Conservation (phyloP, 306 rosid genomes). For the Ormosia emarginata region DNA sequence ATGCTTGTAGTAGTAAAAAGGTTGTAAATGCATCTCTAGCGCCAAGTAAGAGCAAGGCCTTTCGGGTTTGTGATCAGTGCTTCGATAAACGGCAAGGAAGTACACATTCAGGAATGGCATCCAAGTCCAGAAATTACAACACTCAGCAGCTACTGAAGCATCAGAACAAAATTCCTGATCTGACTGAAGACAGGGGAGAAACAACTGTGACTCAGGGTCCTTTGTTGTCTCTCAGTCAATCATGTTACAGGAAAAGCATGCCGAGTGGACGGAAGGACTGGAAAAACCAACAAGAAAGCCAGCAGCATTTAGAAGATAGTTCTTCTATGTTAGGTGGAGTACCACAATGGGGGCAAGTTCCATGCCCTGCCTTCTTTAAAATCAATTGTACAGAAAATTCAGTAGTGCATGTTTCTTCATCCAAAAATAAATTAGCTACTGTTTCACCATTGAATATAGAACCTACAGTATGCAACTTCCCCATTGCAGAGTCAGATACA, state of each 20-base stretch:
- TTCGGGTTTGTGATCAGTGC: conserved; percentile 79
- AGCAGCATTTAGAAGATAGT: conserved; percentile 29
- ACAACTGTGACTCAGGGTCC: conserved; percentile 48
- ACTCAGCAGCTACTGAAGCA: conserved; percentile 27
- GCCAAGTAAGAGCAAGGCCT: conserved; percentile 60
- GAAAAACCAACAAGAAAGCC: conserved; percentile 45
- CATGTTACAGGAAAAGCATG: conserved; percentile 49
- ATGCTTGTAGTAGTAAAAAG: conserved; percentile 58
- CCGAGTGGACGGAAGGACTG: conserved; percentile 49
- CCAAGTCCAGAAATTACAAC: conserved; percentile 27
- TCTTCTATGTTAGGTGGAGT: conserved; percentile 37
- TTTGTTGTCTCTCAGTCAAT: conserved; percentile 39
- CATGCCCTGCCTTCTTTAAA: conserved; percentile 49
- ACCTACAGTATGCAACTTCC: conserved; percentile 18
- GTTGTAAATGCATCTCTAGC: conserved; percentile 68
- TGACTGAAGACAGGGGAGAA: conserved; percentile 51
- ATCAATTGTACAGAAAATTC: conserved; percentile 37
- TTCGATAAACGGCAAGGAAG: conserved; percentile 45
- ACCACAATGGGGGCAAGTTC: conserved; percentile 80
- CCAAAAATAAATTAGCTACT: conserved; percentile 27
- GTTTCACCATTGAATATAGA: conserved; percentile 22
- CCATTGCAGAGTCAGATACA: conserved; percentile 28
- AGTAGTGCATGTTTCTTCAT: conserved; percentile 28
- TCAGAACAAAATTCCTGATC: conserved; percentile 33
- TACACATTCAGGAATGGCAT: conserved; percentile 16